Percentiles rank a stretch among this genome's conserved stretches.
phyloP scores from a whole-genome alignment of 2,329 filamentous ascomycete genomes.

The Lecanosticta acicola region DNA sequence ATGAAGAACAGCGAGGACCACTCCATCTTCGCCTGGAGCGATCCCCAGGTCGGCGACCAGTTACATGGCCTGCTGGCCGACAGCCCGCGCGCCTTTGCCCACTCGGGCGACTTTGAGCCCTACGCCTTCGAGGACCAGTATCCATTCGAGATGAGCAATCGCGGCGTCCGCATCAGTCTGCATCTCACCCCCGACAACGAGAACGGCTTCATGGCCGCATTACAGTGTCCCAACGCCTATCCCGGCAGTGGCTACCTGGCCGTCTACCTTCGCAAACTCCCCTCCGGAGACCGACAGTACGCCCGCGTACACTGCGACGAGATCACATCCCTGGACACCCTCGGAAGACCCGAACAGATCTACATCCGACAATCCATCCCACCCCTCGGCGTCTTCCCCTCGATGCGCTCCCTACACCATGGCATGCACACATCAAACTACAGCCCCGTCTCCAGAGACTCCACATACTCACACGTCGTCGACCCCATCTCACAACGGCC shows the following conservation, averaged over 20 bases:
- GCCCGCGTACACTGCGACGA: conserved; percentile 22
- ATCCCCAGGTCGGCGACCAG: conserved; percentile 1
- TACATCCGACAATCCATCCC: conserved; percentile 3
- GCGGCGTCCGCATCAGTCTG: conserved; percentile 11
- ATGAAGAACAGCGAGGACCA: conserved; percentile 13
- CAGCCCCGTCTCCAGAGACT: not conserved
- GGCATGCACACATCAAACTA: not conserved
- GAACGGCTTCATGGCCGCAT: conserved; percentile 26
- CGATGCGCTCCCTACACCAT: not conserved
- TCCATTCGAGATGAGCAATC: conserved; percentile 14
- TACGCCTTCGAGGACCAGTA: conserved; percentile 28
- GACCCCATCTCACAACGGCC: not conserved
- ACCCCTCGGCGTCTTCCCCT: not conserved
- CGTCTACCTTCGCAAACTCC: conserved; percentile 29
- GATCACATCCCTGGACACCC: conserved; percentile 2
- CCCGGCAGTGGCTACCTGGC: conserved; percentile 21
- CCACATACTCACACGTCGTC: not conserved
- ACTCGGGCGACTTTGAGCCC: conserved; percentile 32
- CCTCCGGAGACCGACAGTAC: conserved; percentile 16
- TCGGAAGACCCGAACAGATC: conserved; percentile 4
- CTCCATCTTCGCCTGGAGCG: conserved; percentile 6
- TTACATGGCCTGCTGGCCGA: conserved; percentile 14
- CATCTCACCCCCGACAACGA: conserved; percentile 4
- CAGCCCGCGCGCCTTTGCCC: conserved; percentile 34
- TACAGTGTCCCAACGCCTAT: conserved; percentile 32